These are phyloP conservation scores for Plasmodium vinckei DNA, from an alignment of 169 alveolate genomes.

Conservation along the genomic window DNA sequence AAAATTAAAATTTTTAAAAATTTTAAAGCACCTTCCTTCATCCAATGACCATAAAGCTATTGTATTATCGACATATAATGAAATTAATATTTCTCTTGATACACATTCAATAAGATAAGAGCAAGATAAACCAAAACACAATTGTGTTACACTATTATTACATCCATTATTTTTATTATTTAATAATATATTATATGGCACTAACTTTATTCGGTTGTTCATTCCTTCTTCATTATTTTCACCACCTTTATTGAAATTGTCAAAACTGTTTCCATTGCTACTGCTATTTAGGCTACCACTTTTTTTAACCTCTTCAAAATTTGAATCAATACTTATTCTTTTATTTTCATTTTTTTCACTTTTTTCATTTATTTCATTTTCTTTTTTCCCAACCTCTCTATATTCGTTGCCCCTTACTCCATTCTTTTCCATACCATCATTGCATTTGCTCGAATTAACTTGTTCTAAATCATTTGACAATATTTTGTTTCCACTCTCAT, in stretches of 20 bases:
- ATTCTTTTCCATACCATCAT: background rate
- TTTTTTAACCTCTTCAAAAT: no score
- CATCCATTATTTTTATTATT: slow-evolving; percentile 50
- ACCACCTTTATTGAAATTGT: no score
- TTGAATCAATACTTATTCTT: no score
- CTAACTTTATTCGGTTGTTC: slow-evolving; percentile 25
- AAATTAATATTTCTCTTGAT: slow-evolving; percentile 66
- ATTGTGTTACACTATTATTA: slow-evolving; percentile 48
- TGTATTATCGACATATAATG: slow-evolving; percentile 48
- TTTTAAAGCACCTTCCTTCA: slow-evolving; percentile 73
- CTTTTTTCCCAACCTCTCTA: background rate
- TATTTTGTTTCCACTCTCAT: background rate
- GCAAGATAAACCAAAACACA: slow-evolving; percentile 65
- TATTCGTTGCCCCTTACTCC: background rate
- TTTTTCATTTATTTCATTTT: background rate
- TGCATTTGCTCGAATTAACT: background rate
- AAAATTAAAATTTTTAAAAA: slow-evolving; percentile 54
- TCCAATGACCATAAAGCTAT: slow-evolving; percentile 72
- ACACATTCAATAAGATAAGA: slow-evolving; percentile 57
- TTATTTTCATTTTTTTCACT: no score
- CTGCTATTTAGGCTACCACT: no score
- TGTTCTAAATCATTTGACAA: background rate
- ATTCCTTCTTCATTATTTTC: background rate
- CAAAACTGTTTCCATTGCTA: no score
- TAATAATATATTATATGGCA: slow-evolving; percentile 61